These are phyloP conservation scores for Fusarium metavorans DNA, from an alignment of 2,329 filamentous ascomycete genomes.

Conservation along the genomic window DNA sequence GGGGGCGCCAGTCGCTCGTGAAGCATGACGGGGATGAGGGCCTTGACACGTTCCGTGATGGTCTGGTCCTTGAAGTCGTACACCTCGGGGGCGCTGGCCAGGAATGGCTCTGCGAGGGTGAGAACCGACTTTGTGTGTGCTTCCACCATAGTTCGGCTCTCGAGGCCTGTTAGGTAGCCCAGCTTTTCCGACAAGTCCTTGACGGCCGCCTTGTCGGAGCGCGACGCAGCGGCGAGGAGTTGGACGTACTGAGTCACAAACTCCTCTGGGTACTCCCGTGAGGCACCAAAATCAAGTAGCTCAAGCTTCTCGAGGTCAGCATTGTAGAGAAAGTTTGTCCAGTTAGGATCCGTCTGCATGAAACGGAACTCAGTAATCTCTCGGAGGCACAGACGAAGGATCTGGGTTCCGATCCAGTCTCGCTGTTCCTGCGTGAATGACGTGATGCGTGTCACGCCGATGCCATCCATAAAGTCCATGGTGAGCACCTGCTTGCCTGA, in stretches of 20 bases:
- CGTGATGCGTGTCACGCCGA: constrained; percentile 84
- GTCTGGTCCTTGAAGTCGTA: constrained; percentile 97
- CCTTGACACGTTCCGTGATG: constrained; percentile 92
- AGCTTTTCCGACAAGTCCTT: constrained; percentile 78
- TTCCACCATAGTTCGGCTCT: constrained; percentile 86
- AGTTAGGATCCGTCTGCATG: constrained; percentile 99
- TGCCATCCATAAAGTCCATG: constrained; percentile 90
- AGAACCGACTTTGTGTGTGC: constrained; percentile 91
- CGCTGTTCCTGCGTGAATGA: constrained; percentile 84
- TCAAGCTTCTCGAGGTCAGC: constrained; percentile 78
- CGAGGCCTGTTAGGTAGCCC: constrained; percentile 92
- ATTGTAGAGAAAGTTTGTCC: constrained; percentile 99
- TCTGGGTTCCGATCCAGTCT: constrained; percentile 96
- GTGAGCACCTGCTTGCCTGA: constrained; percentile 90
- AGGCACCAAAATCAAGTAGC: constrained; percentile 95
- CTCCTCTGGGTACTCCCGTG: constrained; percentile 81
- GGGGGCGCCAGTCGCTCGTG: constrained; percentile 88
- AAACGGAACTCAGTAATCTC: constrained; percentile 96
- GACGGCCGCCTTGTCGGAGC: constrained; percentile 73
- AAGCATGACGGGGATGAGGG: constrained; percentile 92
- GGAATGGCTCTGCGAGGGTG: constrained; percentile 93
- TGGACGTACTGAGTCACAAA: constrained; percentile 86
- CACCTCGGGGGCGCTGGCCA: constrained; percentile 77
- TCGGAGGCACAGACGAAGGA: constrained; percentile 89
- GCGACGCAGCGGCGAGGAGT: constrained; percentile 83